phyloP scores from a whole-genome alignment of 176 grass and related monocot species.

The Poa annua region DNA sequence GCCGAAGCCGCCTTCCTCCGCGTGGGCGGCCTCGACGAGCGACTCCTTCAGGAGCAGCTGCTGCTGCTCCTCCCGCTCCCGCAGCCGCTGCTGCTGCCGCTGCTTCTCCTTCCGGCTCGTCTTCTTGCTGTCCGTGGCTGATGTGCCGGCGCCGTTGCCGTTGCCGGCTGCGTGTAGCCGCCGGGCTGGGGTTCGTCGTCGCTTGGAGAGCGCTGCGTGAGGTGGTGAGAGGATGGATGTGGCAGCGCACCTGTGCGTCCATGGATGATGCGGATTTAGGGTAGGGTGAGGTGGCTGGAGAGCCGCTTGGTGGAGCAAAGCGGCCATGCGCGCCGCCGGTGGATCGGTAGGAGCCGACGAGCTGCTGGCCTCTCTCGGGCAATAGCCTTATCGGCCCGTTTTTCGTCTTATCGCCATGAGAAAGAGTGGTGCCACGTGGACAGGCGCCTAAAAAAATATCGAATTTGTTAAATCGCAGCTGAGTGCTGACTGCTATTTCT shows the following conservation, averaged over 20 bases:
- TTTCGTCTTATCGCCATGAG: constrained; percentile 21
- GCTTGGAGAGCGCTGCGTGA: neutral
- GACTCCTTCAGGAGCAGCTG: constrained; percentile 22
- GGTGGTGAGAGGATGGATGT: neutral
- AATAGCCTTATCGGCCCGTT: constrained; percentile 32
- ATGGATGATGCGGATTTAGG: neutral
- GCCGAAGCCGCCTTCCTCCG: neutral
- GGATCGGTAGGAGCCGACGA: neutral
- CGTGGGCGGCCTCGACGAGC: neutral
- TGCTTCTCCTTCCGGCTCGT: constrained; percentile 37
- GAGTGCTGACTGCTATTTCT: too few species aligned
- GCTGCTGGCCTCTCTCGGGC: neutral
- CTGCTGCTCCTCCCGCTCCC: constrained; percentile 30
- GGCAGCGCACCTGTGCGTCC: neutral
- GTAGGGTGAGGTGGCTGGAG: constrained; percentile 17
- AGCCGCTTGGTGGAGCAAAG: constrained; percentile 53
- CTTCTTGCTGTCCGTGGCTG: constrained; percentile 48
- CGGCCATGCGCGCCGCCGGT: constrained; percentile 42
- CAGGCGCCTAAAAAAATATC: neutral
- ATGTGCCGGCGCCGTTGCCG: constrained; percentile 33
- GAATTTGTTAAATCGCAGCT: too few species aligned
- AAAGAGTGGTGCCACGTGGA: constrained; percentile 6
- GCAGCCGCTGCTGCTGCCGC: constrained; percentile 1
- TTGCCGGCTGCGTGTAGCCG: constrained; percentile 35
- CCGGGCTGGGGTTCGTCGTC: neutral